These are phyloP conservation scores for Populus tremula DNA, from an alignment of 345 rosid genomes.

Conservation along the genomic window DNA sequence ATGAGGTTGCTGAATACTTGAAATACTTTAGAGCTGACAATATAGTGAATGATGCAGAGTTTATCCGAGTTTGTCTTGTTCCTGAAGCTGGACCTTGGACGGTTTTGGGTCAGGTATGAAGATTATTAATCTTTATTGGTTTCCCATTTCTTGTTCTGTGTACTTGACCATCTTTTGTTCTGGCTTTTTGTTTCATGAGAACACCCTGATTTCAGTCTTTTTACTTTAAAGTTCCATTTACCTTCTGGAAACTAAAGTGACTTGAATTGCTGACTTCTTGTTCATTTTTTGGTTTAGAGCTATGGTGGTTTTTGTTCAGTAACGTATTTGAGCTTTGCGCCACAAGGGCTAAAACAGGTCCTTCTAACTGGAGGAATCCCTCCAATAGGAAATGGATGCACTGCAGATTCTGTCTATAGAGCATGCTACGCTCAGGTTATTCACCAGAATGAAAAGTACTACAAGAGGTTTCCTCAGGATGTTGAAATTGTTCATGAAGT, in stretches of 20 bases:
- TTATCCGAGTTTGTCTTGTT: conserved; percentile 67
- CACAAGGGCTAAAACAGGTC: conserved; percentile 85
- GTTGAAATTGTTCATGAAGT: conserved; percentile 61
- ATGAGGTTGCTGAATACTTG: conserved; percentile 59
- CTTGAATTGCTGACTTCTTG: background rate
- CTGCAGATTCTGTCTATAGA: conserved; percentile 67
- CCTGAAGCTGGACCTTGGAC: conserved; percentile 87
- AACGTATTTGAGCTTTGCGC: conserved; percentile 84
- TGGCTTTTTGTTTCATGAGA: background rate
- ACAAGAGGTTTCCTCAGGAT: conserved; percentile 85
- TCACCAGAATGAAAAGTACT: conserved; percentile 82
- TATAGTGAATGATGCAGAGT: conserved; percentile 89
- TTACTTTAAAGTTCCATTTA: background rate
- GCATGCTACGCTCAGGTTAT: conserved; percentile 52
- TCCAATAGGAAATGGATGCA: conserved; percentile 62
- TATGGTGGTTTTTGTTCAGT: conserved; percentile 94
- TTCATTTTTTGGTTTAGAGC: conserved; percentile 50
- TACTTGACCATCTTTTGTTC: background rate
- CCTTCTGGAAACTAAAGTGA: no score
- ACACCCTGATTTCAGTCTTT: background rate
- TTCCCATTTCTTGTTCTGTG: background rate
- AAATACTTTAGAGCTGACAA: conserved; percentile 78
- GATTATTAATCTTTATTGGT: conserved; percentile 1
- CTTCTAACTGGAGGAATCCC: conserved; percentile 94
- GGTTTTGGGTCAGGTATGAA: conserved; percentile 75